These are phyloP conservation scores for Clonostachys sp. DNA, from an alignment of 2,329 filamentous ascomycete genomes.

Conservation along the genomic window DNA sequence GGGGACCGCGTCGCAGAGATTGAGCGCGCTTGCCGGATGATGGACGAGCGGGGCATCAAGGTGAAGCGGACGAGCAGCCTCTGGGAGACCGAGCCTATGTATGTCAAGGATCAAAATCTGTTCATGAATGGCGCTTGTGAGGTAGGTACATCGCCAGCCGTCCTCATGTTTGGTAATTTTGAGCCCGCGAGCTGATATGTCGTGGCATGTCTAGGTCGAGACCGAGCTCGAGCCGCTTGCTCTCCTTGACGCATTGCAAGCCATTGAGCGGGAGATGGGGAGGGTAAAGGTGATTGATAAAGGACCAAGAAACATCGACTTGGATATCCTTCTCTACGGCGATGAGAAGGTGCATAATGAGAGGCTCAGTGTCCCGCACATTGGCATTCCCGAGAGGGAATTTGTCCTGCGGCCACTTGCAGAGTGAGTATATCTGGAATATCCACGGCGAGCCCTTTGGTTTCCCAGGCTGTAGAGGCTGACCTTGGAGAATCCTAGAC, in stretches of 20 bases:
- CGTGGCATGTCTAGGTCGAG: constrained; percentile 56
- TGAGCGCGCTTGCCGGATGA: constrained; percentile 73
- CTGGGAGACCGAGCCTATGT: constrained; percentile 97
- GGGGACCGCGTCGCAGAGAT: constrained; percentile 83
- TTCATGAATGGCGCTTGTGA: constrained; percentile 94
- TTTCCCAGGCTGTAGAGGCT: not conserved
- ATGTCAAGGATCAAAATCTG: constrained; percentile 79
- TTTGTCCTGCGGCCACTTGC: constrained; percentile 87
- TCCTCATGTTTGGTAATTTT: not conserved
- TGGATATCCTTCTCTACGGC: constrained; percentile 86
- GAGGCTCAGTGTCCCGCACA: constrained; percentile 79
- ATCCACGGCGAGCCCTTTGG: not conserved
- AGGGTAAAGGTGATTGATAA: constrained; percentile 85
- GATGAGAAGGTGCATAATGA: constrained; percentile 60
- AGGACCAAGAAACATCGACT: constrained; percentile 88
- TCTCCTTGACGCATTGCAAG: constrained; percentile 76
- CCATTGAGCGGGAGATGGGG: constrained; percentile 76
- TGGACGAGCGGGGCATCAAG: constrained; percentile 68
- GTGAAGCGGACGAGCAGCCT: constrained; percentile 79
- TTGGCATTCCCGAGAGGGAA: constrained; percentile 81
- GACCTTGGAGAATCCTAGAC: constrained; percentile 23
- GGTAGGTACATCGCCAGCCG: constrained; percentile 44
- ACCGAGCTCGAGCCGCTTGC: constrained; percentile 71
- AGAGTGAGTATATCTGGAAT: constrained; percentile 47
- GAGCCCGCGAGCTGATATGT: not conserved